Evolutionary conservation across 2,329 filamentous ascomycete species (phyloP).

Genomic region (Penicillium sp.): DNA sequence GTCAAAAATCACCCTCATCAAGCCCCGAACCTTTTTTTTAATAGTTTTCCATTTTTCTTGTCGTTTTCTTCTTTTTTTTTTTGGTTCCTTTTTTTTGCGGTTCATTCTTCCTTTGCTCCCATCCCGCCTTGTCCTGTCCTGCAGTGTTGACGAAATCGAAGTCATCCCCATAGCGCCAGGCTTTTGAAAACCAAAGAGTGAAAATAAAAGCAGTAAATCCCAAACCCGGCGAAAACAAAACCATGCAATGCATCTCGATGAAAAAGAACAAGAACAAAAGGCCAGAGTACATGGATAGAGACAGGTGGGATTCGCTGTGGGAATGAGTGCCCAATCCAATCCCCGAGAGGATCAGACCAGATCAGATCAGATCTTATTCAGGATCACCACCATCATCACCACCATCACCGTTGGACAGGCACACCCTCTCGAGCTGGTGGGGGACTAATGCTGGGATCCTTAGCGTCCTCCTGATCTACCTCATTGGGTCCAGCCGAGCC

Average conservation of each 20-base stretch:
- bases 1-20: too few species aligned
- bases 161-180: conserved; percentile 39
- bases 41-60: too few species aligned
- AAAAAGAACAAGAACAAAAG: conserved; percentile 9
- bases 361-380: conserved; percentile 1
- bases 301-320: too few species aligned
- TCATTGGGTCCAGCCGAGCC: conserved; percentile 41
- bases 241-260: conserved; percentile 17
- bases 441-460: conserved; percentile 50
- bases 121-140: conserved; percentile 20
- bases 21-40: too few species aligned
- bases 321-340: too few species aligned
- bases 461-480: conserved; percentile 50
- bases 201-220: conserved; percentile 6
- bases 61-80: neutral
- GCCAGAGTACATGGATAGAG: neutral
- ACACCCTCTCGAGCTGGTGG: conserved; percentile 58
- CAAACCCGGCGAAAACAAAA: conserved; percentile 13
- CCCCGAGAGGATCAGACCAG: neutral
- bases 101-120: conserved; percentile 6
- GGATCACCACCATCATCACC: neutral
- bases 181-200: conserved; percentile 39
- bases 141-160: conserved; percentile 18
- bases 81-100: conserved; percentile 2
- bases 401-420: conserved; percentile 64